phyloP scores from a whole-genome alignment of 73 alveolate species.

The Paramecium octaurelia region DNA sequence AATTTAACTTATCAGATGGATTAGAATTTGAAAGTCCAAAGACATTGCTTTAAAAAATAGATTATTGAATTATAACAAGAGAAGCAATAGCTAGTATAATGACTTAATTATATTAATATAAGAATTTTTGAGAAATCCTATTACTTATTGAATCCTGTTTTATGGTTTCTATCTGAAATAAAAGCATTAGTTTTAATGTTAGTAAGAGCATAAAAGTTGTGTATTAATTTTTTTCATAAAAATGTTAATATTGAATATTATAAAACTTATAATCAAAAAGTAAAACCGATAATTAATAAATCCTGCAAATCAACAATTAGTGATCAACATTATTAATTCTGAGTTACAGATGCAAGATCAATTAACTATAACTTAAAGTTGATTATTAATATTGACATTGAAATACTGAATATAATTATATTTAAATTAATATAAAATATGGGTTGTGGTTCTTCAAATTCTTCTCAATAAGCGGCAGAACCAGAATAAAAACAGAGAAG shows the following conservation, averaged over 20 bases:
- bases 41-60: not conserved
- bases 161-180: not conserved
- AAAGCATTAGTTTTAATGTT: not conserved
- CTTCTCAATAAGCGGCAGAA: not conserved
- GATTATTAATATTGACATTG: not conserved
- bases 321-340: not conserved
- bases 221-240: not conserved
- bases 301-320: not conserved
- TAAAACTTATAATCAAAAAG: not conserved
- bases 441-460: conserved; percentile 54
- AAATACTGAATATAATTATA: not conserved
- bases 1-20: not conserved
- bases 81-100: not conserved
- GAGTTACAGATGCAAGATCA: not conserved
- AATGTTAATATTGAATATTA: not conserved
- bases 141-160: not conserved
- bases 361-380: not conserved
- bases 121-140: not conserved
- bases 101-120: not conserved
- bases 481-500: not conserved
- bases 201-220: not conserved
- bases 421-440: not conserved
- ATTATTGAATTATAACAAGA: not conserved
- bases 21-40: not conserved
- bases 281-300: not conserved